Evolutionary conservation across 768 basidiomycete genomes (phyloP).

Genomic region (Nidula microcarpa): DNA sequence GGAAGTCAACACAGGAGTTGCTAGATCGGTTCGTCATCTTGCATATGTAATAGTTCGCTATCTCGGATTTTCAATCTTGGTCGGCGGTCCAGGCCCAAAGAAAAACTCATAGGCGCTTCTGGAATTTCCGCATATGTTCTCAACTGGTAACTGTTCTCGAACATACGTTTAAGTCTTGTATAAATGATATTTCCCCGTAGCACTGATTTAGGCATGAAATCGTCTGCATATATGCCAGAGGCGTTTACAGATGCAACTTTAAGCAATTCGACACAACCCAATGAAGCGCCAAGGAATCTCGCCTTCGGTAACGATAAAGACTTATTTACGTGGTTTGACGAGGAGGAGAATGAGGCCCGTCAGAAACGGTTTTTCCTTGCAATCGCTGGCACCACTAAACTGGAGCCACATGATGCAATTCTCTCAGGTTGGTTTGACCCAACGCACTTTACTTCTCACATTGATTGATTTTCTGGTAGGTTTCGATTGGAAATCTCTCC

Average conservation of each 20-base stretch:
- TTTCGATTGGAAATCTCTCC: not conserved
- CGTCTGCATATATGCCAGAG: constrained; percentile 25
- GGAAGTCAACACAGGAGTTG: not conserved
- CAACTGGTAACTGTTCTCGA: not conserved
- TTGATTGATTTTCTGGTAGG: not conserved
- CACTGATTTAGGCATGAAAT: constrained; percentile 26
- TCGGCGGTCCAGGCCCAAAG: not conserved
- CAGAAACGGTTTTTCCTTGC: constrained; percentile 28
- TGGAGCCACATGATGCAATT: constrained; percentile 16
- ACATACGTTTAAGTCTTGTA: not conserved
- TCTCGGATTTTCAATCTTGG: not conserved
- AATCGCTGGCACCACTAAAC: constrained; percentile 15
- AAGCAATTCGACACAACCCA: constrained; percentile 17
- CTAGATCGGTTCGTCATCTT: not conserved
- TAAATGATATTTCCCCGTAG: constrained; percentile 7
- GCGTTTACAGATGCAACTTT: constrained; percentile 22
- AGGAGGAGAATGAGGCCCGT: constrained; percentile 12
- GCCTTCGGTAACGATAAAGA: constrained; percentile 16
- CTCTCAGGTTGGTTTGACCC: constrained; percentile 5
- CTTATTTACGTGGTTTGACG: constrained; percentile 20
- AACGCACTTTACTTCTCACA: no score
- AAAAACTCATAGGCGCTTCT: not conserved
- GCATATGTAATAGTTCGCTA: no score
- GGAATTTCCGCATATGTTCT: not conserved
- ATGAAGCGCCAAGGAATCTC: constrained; percentile 15